Evolutionary conservation across 192 early-diverging fungal species (phyloP), one percentile per base, ranked within the genome.

Genomic region (Irineochytrium annulatum): DNA sequence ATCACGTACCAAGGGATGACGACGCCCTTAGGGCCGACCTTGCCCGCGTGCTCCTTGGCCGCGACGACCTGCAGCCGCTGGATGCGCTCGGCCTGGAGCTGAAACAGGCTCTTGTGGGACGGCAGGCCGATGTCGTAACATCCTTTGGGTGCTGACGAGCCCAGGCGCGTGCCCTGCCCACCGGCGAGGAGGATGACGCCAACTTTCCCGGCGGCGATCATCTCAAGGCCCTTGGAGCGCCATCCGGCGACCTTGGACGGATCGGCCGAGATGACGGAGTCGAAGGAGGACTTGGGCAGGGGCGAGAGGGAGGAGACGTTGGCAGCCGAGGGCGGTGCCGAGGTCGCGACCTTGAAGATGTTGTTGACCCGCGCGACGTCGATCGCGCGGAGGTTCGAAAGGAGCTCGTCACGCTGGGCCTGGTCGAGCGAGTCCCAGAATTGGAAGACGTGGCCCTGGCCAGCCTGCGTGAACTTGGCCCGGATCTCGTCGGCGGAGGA

Each of bases 1-100:
- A 99, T 99, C 65, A 99, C 85, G 70, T 95, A 95, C 95, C 95
- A 98, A 5, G 95, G 94, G 55, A 98, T 93, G 24, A 86, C 77
- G 14, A 87, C 74, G n/a, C 78, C 62, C 2, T 63, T 62, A 3
- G 59, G 39, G n/a, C 73, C 59, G 17, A 29, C 27, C 16, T 28
- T 13, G 19, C 55, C 54, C 8, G 62, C 53, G 41, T 65, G 63
- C 34, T 72, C 44, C 28, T 57, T 11, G 19, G 79, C 73, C 22
- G 82, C 84, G 35, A 94, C 51, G 43, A 83, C 71, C 74, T 98
- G 92, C 57, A 98, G 67, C 34, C 85, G 80, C 28, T 83, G 70
- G 72, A 98, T 95, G 48, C 95, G 88, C 77, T 95, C 89, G 16
- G 89, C 95, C 76, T 98, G 95, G 55, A 98, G 74, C 60, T 90